Percentiles rank a stretch among this genome's conserved stretches.
These are phyloP conservation scores for Gaeumannomyces tritici DNA, from an alignment of 2,329 filamentous ascomycete genomes.

Conservation along the genomic window DNA sequence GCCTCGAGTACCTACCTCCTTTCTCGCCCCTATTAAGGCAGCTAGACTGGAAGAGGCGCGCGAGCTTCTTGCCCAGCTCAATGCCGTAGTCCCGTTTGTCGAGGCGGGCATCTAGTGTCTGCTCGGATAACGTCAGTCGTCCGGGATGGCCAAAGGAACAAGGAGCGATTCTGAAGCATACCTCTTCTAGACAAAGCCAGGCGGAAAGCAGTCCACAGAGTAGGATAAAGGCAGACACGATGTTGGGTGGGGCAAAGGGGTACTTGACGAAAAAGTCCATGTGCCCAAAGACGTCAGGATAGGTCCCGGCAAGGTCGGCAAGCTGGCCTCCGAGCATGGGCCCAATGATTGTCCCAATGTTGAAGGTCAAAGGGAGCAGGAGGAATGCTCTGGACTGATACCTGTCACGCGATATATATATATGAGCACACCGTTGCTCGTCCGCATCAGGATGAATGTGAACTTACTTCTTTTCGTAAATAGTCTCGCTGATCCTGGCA, in stretches of 20 bases:
- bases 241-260: constrained; percentile 45
- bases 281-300: constrained; percentile 34
- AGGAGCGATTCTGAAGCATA: constrained; percentile 9
- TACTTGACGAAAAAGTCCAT: constrained; percentile 35
- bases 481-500: constrained; percentile 31
- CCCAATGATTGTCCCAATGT: constrained; percentile 52
- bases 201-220: constrained; percentile 30
- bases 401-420: constrained; percentile 11
- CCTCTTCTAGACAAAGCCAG: constrained; percentile 43
- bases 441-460: not conserved
- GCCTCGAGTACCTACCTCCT: constrained; percentile 19
- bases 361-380: constrained; percentile 59
- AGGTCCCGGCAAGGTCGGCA: constrained; percentile 32
- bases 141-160: not conserved
- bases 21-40: constrained; percentile 10
- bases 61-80: constrained; percentile 27
- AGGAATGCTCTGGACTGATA: constrained; percentile 33
- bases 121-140: not conserved
- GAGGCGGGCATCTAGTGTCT: constrained; percentile 37
- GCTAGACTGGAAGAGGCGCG: constrained; percentile 14
- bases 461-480: constrained; percentile 31
- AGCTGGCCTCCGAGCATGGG: constrained; percentile 39
- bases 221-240: constrained; percentile 40
- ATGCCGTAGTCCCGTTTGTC: constrained; percentile 35
- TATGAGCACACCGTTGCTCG: not conserved